Percentiles rank a stretch among this genome's conserved stretches.
phyloP scores from a whole-genome alignment of 2,329 filamentous ascomycete species.

The Beauveria bassiana region DNA sequence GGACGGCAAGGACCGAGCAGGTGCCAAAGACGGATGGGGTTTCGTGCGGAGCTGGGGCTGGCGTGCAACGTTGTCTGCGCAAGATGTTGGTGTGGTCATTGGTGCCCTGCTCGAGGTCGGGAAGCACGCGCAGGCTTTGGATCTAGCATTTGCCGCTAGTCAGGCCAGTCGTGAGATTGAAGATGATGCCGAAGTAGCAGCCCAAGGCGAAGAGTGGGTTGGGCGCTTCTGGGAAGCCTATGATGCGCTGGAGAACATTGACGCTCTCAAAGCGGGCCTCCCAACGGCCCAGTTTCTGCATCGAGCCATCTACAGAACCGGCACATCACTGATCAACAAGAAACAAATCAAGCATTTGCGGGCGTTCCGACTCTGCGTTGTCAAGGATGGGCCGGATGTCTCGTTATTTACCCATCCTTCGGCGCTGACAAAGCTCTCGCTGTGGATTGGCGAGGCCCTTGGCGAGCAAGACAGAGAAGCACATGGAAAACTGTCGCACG shows the following conservation, averaged over 20 bases:
- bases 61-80: constrained; percentile 87
- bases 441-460: constrained; percentile 92
- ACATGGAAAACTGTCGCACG: constrained; percentile 60
- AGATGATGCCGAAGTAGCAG: constrained; percentile 39
- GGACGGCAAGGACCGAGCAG: constrained; percentile 59
- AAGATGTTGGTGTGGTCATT: constrained; percentile 88
- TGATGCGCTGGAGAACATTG: constrained; percentile 64
- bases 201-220: constrained; percentile 57
- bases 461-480: constrained; percentile 77
- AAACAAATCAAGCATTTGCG: constrained; percentile 87
- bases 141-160: constrained; percentile 22
- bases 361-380: constrained; percentile 89
- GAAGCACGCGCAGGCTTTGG: constrained; percentile 37
- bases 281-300: constrained; percentile 83
- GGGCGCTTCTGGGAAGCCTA: constrained; percentile 64
- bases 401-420: constrained; percentile 88
- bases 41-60: constrained; percentile 97
- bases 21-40: constrained; percentile 86
- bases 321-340: constrained; percentile 85
- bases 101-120: constrained; percentile 91
- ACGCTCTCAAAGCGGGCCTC: constrained; percentile 67
- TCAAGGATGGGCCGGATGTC: constrained; percentile 90
- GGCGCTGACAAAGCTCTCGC: constrained; percentile 82
- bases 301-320: constrained; percentile 86
- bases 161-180: constrained; percentile 34